Evolutionary conservation across 2,329 filamentous ascomycete species (phyloP), one percentile per base, ranked within the genome.

Genomic region (Metarhizium rileyi): DNA sequence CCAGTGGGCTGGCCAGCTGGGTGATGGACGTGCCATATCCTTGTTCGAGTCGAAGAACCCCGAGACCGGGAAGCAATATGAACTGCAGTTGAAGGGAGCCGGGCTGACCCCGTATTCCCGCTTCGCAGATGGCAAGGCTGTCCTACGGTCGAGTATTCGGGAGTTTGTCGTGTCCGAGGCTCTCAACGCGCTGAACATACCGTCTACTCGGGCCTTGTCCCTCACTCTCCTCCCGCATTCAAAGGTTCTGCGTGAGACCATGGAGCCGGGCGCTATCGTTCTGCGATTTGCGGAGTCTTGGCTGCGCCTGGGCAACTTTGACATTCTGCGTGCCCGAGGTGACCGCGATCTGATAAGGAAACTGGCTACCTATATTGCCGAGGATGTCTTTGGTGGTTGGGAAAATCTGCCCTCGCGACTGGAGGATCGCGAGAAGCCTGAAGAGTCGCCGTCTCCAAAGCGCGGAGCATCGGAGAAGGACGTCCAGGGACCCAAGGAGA

Each of bases 101-200:
- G 93, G 93, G 5, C 72, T 85, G 60, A 98, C 93, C 4, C 93
- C 93, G 0, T 98, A 98, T 70, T 95, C 88, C 36, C 84, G 93
- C 3, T 98, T 98, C 58, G 93, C 93, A 23, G 93, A 98, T 64
- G 93, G 93, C 27, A 91, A 93, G 64, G 93, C 93, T 1, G 93
- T 98, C 3, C 72, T 98, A 47, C 76, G 93, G 53, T 95, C 88
- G 26, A 95, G 89, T 61, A 95, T 98, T 57, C 80, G 93, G 53
- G 93, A 98, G 70, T 98, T 93, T 58, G 73, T 98, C 41, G 90
- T 95, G 20, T 94, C 87, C 45, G 93, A 98, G 71, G 83, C 84
- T 25, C 77, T 98, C 41, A 81, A 96, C 64, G 88, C 90, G 1
- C 77, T 98, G 2, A 75, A 80, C 1, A 91, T 98, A 53, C 90